Evolutionary conservation across 2,329 filamentous ascomycete species (phyloP).

Genomic region (Arachnopeziza araneosa): DNA sequence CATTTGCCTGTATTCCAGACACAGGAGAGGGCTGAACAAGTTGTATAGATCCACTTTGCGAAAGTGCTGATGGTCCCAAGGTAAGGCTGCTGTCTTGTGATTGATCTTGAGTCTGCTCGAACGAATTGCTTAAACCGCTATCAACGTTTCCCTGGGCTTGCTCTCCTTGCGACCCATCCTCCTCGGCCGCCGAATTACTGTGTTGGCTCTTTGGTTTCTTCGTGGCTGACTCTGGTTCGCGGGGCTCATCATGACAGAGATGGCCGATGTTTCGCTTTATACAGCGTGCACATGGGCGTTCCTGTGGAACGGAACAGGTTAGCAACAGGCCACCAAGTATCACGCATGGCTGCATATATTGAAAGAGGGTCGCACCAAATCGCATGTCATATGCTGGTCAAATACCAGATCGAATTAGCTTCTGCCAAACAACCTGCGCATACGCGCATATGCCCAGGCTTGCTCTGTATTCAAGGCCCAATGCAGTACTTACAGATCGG

Average conservation of each 20-base stretch:
- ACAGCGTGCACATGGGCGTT: conserved; percentile 93
- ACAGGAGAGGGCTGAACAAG: conserved; percentile 67
- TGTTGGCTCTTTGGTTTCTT: conserved; percentile 72
- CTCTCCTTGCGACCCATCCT: conserved; percentile 54
- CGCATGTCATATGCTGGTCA: conserved; percentile 81
- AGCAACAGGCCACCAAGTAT: conserved; percentile 28
- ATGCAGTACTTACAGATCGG: conserved; percentile 70
- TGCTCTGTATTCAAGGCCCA: conserved; percentile 23
- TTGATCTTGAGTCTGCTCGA: conserved; percentile 50
- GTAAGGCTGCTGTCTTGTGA: conserved; percentile 35
- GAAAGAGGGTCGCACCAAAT: conserved; percentile 60
- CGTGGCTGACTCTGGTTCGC: conserved; percentile 61
- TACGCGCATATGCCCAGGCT: conserved; percentile 26
- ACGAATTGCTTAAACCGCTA: conserved; percentile 46
- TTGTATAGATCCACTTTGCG: conserved; percentile 53
- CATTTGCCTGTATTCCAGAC: conserved; percentile 59
- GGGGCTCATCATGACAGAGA: conserved; percentile 94
- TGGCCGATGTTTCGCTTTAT: conserved; percentile 98
- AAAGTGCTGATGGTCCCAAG: conserved; percentile 29
- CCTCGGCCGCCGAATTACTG: conserved; percentile 48
- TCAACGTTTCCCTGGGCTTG: conserved; percentile 40
- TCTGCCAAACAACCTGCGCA: conserved; percentile 28
- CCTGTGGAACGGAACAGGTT: conserved; percentile 46
- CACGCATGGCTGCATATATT: conserved; percentile 27
- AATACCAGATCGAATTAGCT: conserved; percentile 31